phyloP scores from a whole-genome alignment of 1,139 yeast genomes.

The Arxiozyma bovina region DNA sequence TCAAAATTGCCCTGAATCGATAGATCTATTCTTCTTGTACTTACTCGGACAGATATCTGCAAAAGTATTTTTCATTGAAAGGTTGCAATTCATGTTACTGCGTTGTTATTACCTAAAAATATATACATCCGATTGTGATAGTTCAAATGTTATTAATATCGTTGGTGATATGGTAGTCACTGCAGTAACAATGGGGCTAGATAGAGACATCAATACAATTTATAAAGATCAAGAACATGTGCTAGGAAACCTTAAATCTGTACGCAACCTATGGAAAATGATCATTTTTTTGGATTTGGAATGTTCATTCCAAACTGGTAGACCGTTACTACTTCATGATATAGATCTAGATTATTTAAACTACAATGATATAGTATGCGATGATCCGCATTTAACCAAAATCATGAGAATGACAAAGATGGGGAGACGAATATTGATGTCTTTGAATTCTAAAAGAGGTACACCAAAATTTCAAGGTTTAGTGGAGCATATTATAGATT shows the following conservation, averaged over 20 bases:
- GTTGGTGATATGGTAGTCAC: constrained; percentile 21
- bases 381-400: background rate
- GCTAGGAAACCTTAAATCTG: constrained; percentile 15
- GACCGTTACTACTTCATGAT: constrained; percentile 14
- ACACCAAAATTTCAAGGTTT: constrained; percentile 12
- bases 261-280: constrained; percentile 27
- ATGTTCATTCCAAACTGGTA: constrained; percentile 26
- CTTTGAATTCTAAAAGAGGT: constrained; percentile 7
- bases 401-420: constrained; percentile 12
- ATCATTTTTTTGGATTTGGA: constrained; percentile 25
- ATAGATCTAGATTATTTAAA: constrained; percentile 4
- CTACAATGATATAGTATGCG: background rate
- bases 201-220: constrained; percentile 22
- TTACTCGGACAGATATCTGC: constrained; percentile 17
- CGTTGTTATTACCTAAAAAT: constrained; percentile 18
- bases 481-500: constrained; percentile 9
- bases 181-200: constrained; percentile 29
- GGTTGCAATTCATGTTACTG: constrained; percentile 24
- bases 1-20: constrained; percentile 11
- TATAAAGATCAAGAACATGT: constrained; percentile 16
- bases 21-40: constrained; percentile 14
- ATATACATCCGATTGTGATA: constrained; percentile 25
- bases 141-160: constrained; percentile 17
- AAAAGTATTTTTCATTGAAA: constrained; percentile 20
- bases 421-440: constrained; percentile 14